A percentile compares a stretch with the other conserved stretches of the same genome.
Evolutionary conservation across 2,329 filamentous ascomycete species (phyloP).

Genomic region (Chaetomium sp.): DNA sequence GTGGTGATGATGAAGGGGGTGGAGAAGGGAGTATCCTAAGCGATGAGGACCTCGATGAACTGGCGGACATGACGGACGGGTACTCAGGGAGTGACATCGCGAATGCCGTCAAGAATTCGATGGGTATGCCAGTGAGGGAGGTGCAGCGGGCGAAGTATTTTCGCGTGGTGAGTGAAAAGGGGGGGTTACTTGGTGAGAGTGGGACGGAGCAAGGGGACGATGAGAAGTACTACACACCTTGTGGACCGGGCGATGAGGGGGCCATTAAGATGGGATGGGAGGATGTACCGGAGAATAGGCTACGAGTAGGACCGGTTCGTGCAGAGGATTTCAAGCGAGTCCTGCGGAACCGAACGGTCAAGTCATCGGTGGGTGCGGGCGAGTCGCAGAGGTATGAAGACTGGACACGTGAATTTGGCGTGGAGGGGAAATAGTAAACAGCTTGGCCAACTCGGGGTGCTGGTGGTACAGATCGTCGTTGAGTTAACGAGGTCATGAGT

Average conservation of each 20-base stretch:
- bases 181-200: slow-evolving; percentile 21
- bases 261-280: slow-evolving; percentile 93
- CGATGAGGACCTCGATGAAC: neutral
- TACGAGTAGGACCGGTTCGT: slow-evolving; percentile 52
- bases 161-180: neutral
- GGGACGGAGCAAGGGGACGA: slow-evolving; percentile 15
- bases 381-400: slow-evolving; percentile 10
- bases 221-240: slow-evolving; percentile 68
- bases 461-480: too few species aligned
- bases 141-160: slow-evolving; percentile 3
- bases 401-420: slow-evolving; percentile 11
- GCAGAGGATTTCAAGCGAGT: slow-evolving; percentile 6
- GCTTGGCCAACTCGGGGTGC: too few species aligned
- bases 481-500: too few species aligned
- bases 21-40: neutral
- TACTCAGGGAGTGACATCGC: slow-evolving; percentile 9
- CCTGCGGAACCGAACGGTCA: slow-evolving; percentile 2
- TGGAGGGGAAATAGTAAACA: slow-evolving; percentile 1
- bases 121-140: slow-evolving; percentile 2
- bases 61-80: slow-evolving; percentile 3
- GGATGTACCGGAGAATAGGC: slow-evolving; percentile 71
- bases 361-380: slow-evolving; percentile 6
- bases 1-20: neutral
- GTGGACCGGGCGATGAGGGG: slow-evolving; percentile 78
- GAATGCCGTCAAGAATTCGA: neutral